Evolutionary conservation across 768 basidiomycete species (phyloP).

Genomic region (Collybia nuda): DNA sequence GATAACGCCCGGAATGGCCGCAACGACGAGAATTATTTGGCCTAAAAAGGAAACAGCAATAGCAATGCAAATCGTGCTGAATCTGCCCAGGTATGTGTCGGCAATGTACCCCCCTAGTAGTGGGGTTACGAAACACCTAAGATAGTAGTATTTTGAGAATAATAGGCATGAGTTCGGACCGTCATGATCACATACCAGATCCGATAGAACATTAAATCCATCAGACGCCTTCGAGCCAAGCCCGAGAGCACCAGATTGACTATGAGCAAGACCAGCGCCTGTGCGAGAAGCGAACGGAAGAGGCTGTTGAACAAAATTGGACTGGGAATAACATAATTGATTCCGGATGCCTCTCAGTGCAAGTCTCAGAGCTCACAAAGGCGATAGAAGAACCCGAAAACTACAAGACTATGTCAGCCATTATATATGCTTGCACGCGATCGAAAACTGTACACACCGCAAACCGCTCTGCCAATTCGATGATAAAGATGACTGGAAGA

Average conservation of each 20-base stretch:
- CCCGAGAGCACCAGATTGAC: slow-evolving; percentile 69
- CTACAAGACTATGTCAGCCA: slow-evolving; percentile 13
- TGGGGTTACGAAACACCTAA: slow-evolving; percentile 65
- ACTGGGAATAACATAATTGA: slow-evolving; percentile 31
- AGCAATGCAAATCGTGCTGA: slow-evolving; percentile 68
- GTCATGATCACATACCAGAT: slow-evolving; percentile 51
- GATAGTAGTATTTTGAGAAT: not conserved
- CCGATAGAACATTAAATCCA: slow-evolving; percentile 70
- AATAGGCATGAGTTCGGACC: not conserved
- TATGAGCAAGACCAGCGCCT: slow-evolving; percentile 52
- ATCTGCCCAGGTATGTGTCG: slow-evolving; percentile 71
- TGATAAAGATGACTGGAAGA: slow-evolving; percentile 58
- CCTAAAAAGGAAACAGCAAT: slow-evolving; percentile 60
- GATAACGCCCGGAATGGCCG: slow-evolving; percentile 68
- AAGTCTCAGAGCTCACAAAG: slow-evolving; percentile 32
- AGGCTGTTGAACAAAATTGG: slow-evolving; percentile 74
- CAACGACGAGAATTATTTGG: slow-evolving; percentile 63
- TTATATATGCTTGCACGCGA: not conserved
- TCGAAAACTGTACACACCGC: slow-evolving; percentile 48
- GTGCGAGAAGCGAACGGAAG: slow-evolving; percentile 66
- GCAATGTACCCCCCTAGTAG: slow-evolving; percentile 72
- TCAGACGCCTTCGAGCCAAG: slow-evolving; percentile 70
- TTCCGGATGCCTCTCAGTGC: not conserved
- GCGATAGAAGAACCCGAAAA: slow-evolving; percentile 50
- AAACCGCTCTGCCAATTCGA: slow-evolving; percentile 75